Evolutionary conservation across 768 basidiomycete species (phyloP).

Genomic region (Naematelia aurantialba): DNA sequence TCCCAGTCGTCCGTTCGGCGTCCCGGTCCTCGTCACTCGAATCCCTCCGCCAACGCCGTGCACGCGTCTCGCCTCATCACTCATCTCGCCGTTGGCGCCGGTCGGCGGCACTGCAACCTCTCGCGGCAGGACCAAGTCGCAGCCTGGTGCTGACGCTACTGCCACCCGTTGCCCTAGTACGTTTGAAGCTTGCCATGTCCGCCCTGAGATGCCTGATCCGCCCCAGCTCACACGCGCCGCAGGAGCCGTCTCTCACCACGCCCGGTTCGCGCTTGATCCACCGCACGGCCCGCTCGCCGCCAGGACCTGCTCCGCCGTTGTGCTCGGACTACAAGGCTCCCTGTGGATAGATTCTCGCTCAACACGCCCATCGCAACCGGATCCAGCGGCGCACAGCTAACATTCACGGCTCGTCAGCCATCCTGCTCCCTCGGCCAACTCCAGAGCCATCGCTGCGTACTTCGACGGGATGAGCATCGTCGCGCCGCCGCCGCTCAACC

Average conservation of each 20-base stretch:
- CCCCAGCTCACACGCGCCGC: neutral
- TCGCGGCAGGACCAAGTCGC: no score
- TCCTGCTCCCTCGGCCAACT: neutral
- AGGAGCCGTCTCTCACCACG: neutral
- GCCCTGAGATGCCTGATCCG: neutral
- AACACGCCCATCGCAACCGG: conserved; percentile 3
- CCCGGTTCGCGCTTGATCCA: neutral
- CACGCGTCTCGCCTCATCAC: no score
- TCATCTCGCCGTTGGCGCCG: no score
- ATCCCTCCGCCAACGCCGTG: neutral
- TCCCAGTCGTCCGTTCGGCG: neutral
- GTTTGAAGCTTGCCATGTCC: neutral
- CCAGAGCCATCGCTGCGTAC: neutral
- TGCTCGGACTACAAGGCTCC: neutral
- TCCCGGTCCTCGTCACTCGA: neutral
- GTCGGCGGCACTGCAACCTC: no score
- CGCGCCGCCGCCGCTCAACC: conserved; percentile 16
- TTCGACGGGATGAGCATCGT: conserved; percentile 22
- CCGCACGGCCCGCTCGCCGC: conserved; percentile 1
- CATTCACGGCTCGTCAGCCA: neutral
- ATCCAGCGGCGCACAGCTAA: neutral
- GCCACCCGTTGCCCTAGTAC: neutral
- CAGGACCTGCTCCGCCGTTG: neutral
- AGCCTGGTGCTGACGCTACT: neutral
- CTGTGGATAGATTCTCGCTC: conserved; percentile 20